These are phyloP conservation scores for Penicillium brevicompactum DNA, from an alignment of 2,329 filamentous ascomycete genomes.

Conservation along the genomic window DNA sequence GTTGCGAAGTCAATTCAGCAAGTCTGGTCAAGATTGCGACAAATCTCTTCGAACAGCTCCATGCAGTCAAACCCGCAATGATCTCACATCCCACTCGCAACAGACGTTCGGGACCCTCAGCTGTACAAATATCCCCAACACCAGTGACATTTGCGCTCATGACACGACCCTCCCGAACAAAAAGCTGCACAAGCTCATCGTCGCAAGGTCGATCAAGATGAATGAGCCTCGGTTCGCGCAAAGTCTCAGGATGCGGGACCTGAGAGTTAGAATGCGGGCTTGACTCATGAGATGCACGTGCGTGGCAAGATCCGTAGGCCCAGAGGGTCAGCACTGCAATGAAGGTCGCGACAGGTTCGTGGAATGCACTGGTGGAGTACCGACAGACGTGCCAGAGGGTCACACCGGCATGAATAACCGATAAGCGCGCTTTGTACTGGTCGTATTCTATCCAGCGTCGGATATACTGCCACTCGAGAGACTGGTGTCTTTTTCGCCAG, in stretches of 20 bases:
- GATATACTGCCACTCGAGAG: conserved; percentile 44
- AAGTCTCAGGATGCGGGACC: conserved; percentile 12
- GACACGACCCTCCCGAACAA: conserved; percentile 52
- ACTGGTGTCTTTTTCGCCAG: conserved; percentile 31
- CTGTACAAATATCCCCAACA: conserved; percentile 53
- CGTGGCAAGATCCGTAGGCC: conserved; percentile 47
- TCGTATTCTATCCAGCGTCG: conserved; percentile 54
- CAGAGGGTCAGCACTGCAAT: conserved; percentile 52
- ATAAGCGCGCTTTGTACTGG: conserved; percentile 59
- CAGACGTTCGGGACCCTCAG: conserved; percentile 40
- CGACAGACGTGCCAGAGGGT: conserved; percentile 56
- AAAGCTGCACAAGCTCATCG: conserved; percentile 61
- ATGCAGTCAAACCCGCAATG: conserved; percentile 36
- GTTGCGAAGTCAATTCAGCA: conserved; percentile 25
- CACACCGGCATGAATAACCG: conserved; percentile 57
- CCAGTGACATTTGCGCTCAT: conserved; percentile 57
- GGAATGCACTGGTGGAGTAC: conserved; percentile 52
- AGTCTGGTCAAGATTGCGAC: conserved; percentile 35
- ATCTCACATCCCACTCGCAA: conserved; percentile 43
- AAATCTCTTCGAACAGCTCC: conserved; percentile 39
- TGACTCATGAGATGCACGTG: conserved; percentile 34
- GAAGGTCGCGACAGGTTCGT: conserved; percentile 50
- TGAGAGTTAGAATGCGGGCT: conserved; percentile 11
- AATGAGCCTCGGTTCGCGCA: conserved; percentile 47
- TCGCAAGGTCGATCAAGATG: conserved; percentile 59